These are phyloP conservation scores for Tuber brumale DNA, from an alignment of 495 filamentous ascomycete genomes.

Conservation along the genomic window DNA sequence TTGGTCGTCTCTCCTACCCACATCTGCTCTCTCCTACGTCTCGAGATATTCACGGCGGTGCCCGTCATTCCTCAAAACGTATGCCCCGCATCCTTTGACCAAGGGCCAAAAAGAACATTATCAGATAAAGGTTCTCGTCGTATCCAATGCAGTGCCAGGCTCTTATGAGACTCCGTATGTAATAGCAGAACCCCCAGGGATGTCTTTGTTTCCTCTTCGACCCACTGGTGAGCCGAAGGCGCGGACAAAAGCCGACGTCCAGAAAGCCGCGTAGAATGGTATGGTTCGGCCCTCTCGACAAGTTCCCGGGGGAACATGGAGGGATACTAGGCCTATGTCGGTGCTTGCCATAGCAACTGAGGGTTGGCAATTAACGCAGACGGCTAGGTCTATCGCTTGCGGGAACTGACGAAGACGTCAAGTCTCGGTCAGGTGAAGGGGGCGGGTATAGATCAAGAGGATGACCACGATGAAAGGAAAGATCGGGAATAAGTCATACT, in stretches of 20 bases:
- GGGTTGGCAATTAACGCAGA: constrained; percentile 35
- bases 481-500: constrained; percentile 17
- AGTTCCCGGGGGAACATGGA: constrained; percentile 11
- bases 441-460: constrained; percentile 37
- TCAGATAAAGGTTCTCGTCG: constrained; percentile 12
- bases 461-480: constrained; percentile 27
- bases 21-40: constrained; percentile 25
- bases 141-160: constrained; percentile 11
- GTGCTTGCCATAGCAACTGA: constrained; percentile 25
- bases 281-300: constrained; percentile 19
- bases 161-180: constrained; percentile 40
- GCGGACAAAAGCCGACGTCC: constrained; percentile 41
- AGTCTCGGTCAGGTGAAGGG: constrained; percentile 35
- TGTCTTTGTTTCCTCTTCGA: constrained; percentile 40
- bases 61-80: constrained; percentile 25
- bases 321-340: constrained; percentile 19
- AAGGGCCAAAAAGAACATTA: constrained; percentile 19
- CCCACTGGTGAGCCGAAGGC: constrained; percentile 31
- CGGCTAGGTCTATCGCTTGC: constrained; percentile 22
- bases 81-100: constrained; percentile 16
- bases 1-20: constrained; percentile 7
- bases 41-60: constrained; percentile 13
- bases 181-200: constrained; percentile 39
- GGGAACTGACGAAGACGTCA: constrained; percentile 24
- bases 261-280: constrained; percentile 36